Percentiles rank a stretch among this genome's conserved stretches.
phyloP scores from a whole-genome alignment of 164 flowering plant species.

The Houttuynia cordata region DNA sequence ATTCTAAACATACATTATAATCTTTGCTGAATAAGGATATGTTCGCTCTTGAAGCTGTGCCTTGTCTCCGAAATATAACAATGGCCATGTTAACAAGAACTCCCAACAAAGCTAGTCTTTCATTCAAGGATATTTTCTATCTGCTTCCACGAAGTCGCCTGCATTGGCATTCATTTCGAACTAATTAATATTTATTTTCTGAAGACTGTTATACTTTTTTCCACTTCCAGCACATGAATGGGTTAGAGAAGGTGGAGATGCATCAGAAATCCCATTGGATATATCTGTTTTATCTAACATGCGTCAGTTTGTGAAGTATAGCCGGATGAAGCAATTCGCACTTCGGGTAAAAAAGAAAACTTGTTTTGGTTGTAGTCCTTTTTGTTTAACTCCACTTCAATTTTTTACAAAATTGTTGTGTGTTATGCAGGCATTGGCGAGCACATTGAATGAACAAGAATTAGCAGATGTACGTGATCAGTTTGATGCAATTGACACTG shows the following conservation, averaged over 20 bases:
- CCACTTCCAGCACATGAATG: conserved; percentile 79
- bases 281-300: conserved; percentile 84
- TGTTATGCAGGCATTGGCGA: conserved; percentile 70
- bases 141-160: too few relatives aligned
- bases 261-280: conserved; percentile 92
- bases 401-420: background rate
- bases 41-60: too few relatives aligned
- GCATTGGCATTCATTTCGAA: too few relatives aligned
- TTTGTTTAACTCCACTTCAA: background rate
- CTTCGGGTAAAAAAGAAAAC: conserved; percentile 46
- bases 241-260: conserved; percentile 98
- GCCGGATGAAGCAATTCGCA: conserved; percentile 94
- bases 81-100: too few relatives aligned
- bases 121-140: too few relatives aligned
- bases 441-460: conserved; percentile 81
- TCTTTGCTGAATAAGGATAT: too few relatives aligned
- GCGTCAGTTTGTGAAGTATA: conserved; percentile 89
- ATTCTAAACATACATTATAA: too few relatives aligned
- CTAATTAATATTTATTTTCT: too few relatives aligned
- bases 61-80: too few relatives aligned
- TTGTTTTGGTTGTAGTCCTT: background rate
- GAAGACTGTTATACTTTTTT: background rate
- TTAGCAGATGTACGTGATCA: conserved; percentile 77
- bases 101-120: too few relatives aligned
- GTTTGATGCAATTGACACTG: conserved; percentile 93